Evolutionary conservation across 2,329 filamentous ascomycete species (phyloP).

Genomic region (Raffaelea arxii): DNA sequence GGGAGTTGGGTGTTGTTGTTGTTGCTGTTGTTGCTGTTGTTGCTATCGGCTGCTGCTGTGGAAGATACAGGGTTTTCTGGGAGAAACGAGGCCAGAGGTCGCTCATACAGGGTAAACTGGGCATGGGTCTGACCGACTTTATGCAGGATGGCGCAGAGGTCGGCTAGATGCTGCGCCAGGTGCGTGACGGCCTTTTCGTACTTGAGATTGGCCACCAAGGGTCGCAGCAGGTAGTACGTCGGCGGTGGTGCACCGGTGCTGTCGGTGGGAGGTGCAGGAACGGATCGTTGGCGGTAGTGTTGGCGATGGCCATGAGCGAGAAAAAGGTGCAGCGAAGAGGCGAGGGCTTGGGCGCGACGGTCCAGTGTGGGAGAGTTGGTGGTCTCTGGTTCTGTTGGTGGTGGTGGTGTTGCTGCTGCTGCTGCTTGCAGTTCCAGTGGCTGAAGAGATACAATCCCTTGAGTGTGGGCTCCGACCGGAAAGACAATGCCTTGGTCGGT

Average conservation of each 20-base stretch:
- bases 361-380: neutral
- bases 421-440: conserved; percentile 38
- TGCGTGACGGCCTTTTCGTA: conserved; percentile 30
- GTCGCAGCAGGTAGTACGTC: conserved; percentile 39
- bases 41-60: conserved; percentile 24
- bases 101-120: conserved; percentile 11
- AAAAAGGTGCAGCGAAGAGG: conserved; percentile 62
- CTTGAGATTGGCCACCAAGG: conserved; percentile 38
- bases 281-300: conserved; percentile 55
- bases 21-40: conserved; percentile 26
- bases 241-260: conserved; percentile 27
- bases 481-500: conserved; percentile 49
- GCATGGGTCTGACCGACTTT: conserved; percentile 8
- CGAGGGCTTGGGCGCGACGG: conserved; percentile 34
- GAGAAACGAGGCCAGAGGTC: conserved; percentile 6
- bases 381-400: neutral
- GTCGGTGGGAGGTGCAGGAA: conserved; percentile 33
- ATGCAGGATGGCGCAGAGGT: conserved; percentile 33
- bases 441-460: conserved; percentile 59
- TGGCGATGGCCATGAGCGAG: conserved; percentile 63
- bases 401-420: neutral
- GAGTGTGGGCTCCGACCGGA: conserved; percentile 40
- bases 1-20: conserved; percentile 18
- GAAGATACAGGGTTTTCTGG: neutral
- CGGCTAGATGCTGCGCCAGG: conserved; percentile 30